phyloP scores from a whole-genome alignment of 495 filamentous ascomycete genomes.

The Aspergillus panamensis region DNA sequence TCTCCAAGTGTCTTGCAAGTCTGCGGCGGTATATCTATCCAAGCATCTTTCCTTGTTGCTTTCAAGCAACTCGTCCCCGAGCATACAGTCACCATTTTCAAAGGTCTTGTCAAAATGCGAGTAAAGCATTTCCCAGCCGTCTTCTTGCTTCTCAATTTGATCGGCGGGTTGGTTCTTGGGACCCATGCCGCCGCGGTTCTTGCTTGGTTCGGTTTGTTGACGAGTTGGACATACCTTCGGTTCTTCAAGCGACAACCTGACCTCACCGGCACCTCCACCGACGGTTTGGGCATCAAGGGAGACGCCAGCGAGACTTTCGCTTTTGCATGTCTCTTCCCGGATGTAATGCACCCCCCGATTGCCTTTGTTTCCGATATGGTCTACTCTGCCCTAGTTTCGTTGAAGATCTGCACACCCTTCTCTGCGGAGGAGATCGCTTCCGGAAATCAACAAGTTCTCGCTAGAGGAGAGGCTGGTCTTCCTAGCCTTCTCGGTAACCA shows the following conservation, averaged over 20 bases:
- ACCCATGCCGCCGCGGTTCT: conserved; percentile 82
- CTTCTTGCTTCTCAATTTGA: conserved; percentile 73
- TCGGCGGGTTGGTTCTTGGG: conserved; percentile 75
- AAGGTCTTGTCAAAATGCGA: conserved; percentile 80
- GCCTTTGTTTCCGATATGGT: conserved; percentile 67
- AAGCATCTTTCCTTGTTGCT: conserved; percentile 92
- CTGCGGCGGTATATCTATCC: conserved; percentile 81
- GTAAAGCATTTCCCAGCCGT: conserved; percentile 92
- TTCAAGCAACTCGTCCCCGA: conserved; percentile 98
- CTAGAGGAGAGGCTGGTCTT: conserved; percentile 63
- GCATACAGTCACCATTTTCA: conserved; percentile 93
- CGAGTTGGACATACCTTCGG: conserved; percentile 92
- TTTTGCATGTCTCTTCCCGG: conserved; percentile 93
- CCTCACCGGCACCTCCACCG: conserved; percentile 50
- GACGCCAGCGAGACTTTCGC: conserved; percentile 95
- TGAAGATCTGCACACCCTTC: conserved; percentile 81
- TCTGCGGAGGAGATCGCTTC: conserved; percentile 79
- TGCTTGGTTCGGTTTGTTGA: conserved; percentile 75
- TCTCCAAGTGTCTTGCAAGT: conserved; percentile 58
- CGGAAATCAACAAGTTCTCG: conserved; percentile 67
- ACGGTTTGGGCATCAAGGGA: conserved; percentile 57
- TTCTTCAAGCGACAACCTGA: conserved; percentile 86
- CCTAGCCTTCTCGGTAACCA: conserved; percentile 55
- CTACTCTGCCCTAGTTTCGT: conserved; percentile 67
- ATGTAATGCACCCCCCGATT: conserved; percentile 73